Evolutionary conservation across 106 monocot genomes (phyloP), one percentile per base, ranked within the genome.

Genomic region (Chionographis japonica): DNA sequence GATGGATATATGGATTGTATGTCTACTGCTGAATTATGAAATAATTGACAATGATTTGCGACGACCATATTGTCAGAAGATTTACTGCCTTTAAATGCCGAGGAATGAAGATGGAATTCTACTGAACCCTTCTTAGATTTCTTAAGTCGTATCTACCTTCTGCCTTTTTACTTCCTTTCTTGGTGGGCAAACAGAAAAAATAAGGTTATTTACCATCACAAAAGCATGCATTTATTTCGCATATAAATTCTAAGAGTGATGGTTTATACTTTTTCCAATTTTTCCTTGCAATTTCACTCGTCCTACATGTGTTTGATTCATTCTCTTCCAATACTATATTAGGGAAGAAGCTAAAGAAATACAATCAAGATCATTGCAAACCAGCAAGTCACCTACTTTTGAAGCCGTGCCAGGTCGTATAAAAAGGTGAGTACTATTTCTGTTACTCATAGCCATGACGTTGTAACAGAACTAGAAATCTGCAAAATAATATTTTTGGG

Each of bases 291-390:
- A 0, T 46, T 46, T 46, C 46, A 46, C 8, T 0, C 46, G 5
- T 40, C 40, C 37, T 71, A 19, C 67, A 51, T 17, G 9, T 35
- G 1, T 8, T n/a, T 4, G 17, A 3, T 61, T 4, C 38, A 12
- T 35, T 69, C 12, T 55, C 37, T 58, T 66, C n/a, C 35, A 35
- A 40, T 55, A n/a, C 61, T 52, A 37, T 79, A 39, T 66, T 40
- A 95, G 95, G 74, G 86, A 92, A 68, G 95, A 97, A 80, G 92
- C 80, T 41, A 83, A 81, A 77, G 92, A 92, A 78, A 86, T 92
- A 64, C 57, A 73, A 55, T 72, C 63, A 40, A 86, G 71, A 43
- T 39, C 72, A 37, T 60, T 37, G 2, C 53, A 82, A 56, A 68
- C 49, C 3, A 68, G 65, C 57, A 76, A 59, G 13, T 15, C 60